Percentiles rank a stretch among this genome's conserved stretches.
Evolutionary conservation across 257 asterid species (phyloP).

Genomic region (Ophiorrhiza pumila): DNA sequence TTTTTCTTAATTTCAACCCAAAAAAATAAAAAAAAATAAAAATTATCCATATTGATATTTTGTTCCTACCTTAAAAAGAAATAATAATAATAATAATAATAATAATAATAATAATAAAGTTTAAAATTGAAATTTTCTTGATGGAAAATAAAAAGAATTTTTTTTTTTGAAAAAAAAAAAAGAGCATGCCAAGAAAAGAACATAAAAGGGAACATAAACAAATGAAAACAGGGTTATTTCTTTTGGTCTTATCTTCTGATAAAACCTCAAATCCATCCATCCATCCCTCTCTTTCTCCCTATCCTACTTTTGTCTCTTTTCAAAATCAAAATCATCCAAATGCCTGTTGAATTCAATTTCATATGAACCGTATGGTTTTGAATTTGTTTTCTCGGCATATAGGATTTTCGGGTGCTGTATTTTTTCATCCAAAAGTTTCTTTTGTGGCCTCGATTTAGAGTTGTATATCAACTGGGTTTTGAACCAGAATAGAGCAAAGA

Average conservation of each 20-base stretch:
- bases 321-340: background rate
- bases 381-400: too few relatives aligned
- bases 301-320: conserved; percentile 2
- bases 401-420: background rate
- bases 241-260: conserved; percentile 1
- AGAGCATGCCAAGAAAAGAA: background rate
- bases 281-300: background rate
- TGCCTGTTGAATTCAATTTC: too few relatives aligned
- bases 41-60: too few relatives aligned
- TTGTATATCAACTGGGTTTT: background rate
- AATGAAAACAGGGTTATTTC: background rate
- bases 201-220: background rate
- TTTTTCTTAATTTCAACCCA: too few relatives aligned
- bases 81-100: too few relatives aligned
- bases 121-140: too few relatives aligned
- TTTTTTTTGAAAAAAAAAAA: background rate
- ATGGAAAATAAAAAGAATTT: too few relatives aligned
- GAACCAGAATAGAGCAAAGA: background rate
- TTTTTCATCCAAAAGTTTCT: background rate
- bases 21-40: too few relatives aligned
- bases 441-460: conserved; percentile 8
- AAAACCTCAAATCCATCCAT: conserved; percentile 4
- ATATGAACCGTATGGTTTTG: too few relatives aligned
- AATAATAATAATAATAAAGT: too few relatives aligned
- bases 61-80: too few relatives aligned